Evolutionary conservation across 768 basidiomycete species (phyloP).

Genomic region (Pisolithus tinctorius): DNA sequence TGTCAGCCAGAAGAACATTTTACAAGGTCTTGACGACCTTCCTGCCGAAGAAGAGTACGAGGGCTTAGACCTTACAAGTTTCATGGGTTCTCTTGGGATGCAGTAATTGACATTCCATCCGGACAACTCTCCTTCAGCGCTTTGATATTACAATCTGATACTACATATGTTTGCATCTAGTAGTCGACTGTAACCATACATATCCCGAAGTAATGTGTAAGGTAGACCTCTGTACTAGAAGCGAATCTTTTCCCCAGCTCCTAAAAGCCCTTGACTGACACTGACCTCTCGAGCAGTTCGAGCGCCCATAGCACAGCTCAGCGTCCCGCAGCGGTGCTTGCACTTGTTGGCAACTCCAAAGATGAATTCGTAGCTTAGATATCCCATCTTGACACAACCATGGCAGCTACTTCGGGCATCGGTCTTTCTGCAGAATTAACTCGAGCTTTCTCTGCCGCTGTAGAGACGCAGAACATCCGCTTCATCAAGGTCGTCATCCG

Average conservation of each 20-base stretch:
- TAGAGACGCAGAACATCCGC: slow-evolving; percentile 44
- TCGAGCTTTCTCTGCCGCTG: slow-evolving; percentile 50
- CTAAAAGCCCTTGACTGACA: background rate
- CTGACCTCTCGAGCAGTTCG: background rate
- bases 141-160: slow-evolving; percentile 10
- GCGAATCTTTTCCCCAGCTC: background rate
- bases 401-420: slow-evolving; percentile 77
- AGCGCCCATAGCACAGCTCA: no score
- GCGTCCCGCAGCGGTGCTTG: no score
- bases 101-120: slow-evolving; percentile 19
- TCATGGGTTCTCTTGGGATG: slow-evolving; percentile 78
- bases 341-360: no score
- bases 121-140: slow-evolving; percentile 5
- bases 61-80: slow-evolving; percentile 76
- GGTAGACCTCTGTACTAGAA: slow-evolving; percentile 16
- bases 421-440: slow-evolving; percentile 51
- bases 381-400: slow-evolving; percentile 17
- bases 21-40: slow-evolving; percentile 87
- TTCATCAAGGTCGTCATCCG: slow-evolving; percentile 75
- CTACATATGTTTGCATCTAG: slow-evolving; percentile 27
- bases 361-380: no score
- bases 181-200: slow-evolving; percentile 29
- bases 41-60: slow-evolving; percentile 92
- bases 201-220: slow-evolving; percentile 29
- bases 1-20: slow-evolving; percentile 71